Evolutionary conservation across 2,329 filamentous ascomycete species (phyloP).

Genomic region (Ampelomyces quisqualis): DNA sequence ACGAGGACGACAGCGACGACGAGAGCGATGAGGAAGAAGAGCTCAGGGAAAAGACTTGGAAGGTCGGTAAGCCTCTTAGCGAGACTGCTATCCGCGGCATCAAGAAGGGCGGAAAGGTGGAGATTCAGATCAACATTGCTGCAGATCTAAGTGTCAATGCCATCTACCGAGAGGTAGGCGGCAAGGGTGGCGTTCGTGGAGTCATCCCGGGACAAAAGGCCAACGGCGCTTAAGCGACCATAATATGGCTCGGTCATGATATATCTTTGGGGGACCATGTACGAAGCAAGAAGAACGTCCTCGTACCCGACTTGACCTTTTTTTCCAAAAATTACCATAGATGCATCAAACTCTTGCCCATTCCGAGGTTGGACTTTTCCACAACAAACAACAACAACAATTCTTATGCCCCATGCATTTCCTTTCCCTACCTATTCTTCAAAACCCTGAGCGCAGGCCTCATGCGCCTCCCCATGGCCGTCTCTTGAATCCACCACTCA

Average conservation of each 20-base stretch:
- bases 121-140: slow-evolving; percentile 86
- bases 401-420: no score
- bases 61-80: slow-evolving; percentile 76
- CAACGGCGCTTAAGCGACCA: slow-evolving; percentile 29
- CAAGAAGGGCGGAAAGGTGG: slow-evolving; percentile 87
- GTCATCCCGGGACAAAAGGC: slow-evolving; percentile 30
- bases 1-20: slow-evolving; percentile 61
- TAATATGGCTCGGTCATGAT: not conserved
- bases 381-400: no score
- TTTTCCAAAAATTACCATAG: not conserved
- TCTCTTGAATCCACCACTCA: slow-evolving; percentile 25
- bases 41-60: slow-evolving; percentile 87
- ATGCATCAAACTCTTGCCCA: no score
- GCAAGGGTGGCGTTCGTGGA: slow-evolving; percentile 66
- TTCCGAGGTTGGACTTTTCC: no score
- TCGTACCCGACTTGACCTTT: no score
- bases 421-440: slow-evolving; percentile 24
- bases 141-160: slow-evolving; percentile 78
- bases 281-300: no score
- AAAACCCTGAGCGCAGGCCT: slow-evolving; percentile 24
- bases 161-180: slow-evolving; percentile 81
- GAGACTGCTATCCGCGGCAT: slow-evolving; percentile 81
- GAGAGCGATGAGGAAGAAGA: slow-evolving; percentile 76
- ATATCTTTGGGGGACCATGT: no score
- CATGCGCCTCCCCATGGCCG: slow-evolving; percentile 25